Evolutionary conservation across 805 yeast species (phyloP), one percentile per base, ranked within the genome.

Genomic region (Torulaspora franciscae): DNA sequence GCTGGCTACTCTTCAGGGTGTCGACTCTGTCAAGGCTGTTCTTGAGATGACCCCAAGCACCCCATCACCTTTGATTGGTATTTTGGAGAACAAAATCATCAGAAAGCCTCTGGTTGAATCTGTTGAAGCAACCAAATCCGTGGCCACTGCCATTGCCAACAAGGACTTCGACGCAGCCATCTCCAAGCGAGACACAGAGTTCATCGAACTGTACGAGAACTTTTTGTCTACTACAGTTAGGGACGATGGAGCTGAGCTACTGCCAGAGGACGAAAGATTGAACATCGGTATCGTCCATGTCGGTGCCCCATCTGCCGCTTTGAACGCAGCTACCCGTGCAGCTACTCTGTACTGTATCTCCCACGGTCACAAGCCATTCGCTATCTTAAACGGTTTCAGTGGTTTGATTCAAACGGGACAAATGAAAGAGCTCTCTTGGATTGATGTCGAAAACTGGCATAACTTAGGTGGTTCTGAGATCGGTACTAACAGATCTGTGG

Each of bases 231-330:
- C 87, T 57, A 80, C 85, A 48, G 72, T 78, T 34, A 77, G 80
- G 40, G 85, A 84, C 61, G 83, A 81, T 63, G 80, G 77, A 44
- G 72, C 77, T 28, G 78, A 79, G 41, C 50, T 71, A 4, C 69
- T 83, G 52, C 88, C 93, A 7, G 74, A 66, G 14, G 76, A 70
- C 17, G 70, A 84, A 59, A 72, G 83, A 48, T 73, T 83, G 56
- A 84, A 80, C 56, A 77, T 90, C 55, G 99, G 93, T 43, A 82
- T 93, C 50, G 76, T 93, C 43, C 86, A 89, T 60, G 85, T 91
- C 36, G 99, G 99, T 56, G 99, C 99, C 0, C 96, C 99, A 19
- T 91, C 98, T 9, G 96, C 95, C 41, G 97, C 96, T 37, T 76
- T 93, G 81, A 93, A 93, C 62, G 80, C 93, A 49, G 96, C 96